Percentiles rank a stretch among this genome's conserved stretches.
Conservation (phyloP, 352 stramenopile species). For the Phytophthora brassicae region DNA sequence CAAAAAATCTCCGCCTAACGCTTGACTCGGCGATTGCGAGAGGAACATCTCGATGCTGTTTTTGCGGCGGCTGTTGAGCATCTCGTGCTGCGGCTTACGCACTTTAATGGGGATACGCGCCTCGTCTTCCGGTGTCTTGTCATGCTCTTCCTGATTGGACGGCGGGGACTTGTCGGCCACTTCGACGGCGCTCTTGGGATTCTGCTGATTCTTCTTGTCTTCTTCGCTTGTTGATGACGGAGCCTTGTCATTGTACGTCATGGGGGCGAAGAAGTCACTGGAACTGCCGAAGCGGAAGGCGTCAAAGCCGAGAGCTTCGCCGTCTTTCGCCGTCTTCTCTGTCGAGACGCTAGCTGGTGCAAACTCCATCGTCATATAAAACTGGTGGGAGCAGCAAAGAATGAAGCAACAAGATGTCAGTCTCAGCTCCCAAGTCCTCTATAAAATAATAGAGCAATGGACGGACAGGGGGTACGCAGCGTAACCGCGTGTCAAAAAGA, state of each 20-base stretch:
- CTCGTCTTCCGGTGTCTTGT: not conserved
- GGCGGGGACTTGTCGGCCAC: slow-evolving; percentile 42
- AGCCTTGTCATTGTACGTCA: slow-evolving; percentile 45
- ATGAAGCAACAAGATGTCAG: too few species aligned
- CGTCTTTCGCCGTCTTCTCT: too few species aligned
- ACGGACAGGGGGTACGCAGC: too few species aligned
- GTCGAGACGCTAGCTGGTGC: slow-evolving; percentile 8
- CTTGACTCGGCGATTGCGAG: slow-evolving; percentile 80
- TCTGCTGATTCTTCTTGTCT: slow-evolving; percentile 5
- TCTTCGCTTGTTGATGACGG: slow-evolving; percentile 21
- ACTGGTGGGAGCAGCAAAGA: too few species aligned
- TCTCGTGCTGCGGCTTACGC: slow-evolving; percentile 30
- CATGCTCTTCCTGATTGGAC: slow-evolving; percentile 50
- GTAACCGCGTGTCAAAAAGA: too few species aligned
- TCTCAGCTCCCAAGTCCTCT: too few species aligned
- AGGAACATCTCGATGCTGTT: slow-evolving; percentile 90
- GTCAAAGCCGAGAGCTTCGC: slow-evolving; percentile 39
- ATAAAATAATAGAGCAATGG: too few species aligned
- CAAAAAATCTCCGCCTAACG: slow-evolving; percentile 74
- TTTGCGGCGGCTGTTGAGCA: slow-evolving; percentile 57
- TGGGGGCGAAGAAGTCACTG: slow-evolving; percentile 49
- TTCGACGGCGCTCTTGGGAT: too few species aligned
- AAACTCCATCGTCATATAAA: slow-evolving; percentile 45
- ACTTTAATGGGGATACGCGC: slow-evolving; percentile 18
- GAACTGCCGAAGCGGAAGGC: slow-evolving; percentile 48